Conservation (phyloP, 2,329 filamentous ascomycete genomes). For the Aspergillaceae sp. region DNA sequence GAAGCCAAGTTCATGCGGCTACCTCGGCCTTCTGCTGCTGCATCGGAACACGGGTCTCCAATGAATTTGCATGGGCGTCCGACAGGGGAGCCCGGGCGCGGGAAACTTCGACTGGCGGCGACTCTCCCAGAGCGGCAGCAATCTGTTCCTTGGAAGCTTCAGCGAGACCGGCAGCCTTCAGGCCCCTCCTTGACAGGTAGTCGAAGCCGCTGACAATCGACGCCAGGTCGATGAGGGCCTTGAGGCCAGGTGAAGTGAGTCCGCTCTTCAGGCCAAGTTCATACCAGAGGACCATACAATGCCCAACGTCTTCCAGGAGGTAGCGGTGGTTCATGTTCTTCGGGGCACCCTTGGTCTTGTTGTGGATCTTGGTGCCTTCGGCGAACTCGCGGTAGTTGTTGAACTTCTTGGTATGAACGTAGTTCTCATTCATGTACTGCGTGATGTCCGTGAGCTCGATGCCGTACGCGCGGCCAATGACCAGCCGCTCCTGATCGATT, state of each 20-base stretch:
- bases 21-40: neutral
- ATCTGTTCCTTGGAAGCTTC: slow-evolving; percentile 9
- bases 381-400: slow-evolving; percentile 11
- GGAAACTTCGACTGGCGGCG: slow-evolving; percentile 3
- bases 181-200: slow-evolving; percentile 7
- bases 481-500: slow-evolving; percentile 9
- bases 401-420: slow-evolving; percentile 8
- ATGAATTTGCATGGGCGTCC: neutral
- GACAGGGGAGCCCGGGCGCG: neutral
- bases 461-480: slow-evolving; percentile 10
- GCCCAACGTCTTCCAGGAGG: slow-evolving; percentile 8
- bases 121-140: slow-evolving; percentile 7
- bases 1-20: neutral
- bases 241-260: slow-evolving; percentile 9
- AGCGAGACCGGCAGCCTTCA: slow-evolving; percentile 8
- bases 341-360: slow-evolving; percentile 12
- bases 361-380: slow-evolving; percentile 9
- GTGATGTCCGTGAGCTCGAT: slow-evolving; percentile 10
- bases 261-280: slow-evolving; percentile 10
- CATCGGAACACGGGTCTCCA: neutral
- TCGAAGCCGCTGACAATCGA: slow-evolving; percentile 11
- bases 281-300: slow-evolving; percentile 10
- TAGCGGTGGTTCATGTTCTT: slow-evolving; percentile 10
- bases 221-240: slow-evolving; percentile 11
- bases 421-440: slow-evolving; percentile 13